Conservation (phyloP, 352 stramenopile species). For the Phytophthora capsici region DNA sequence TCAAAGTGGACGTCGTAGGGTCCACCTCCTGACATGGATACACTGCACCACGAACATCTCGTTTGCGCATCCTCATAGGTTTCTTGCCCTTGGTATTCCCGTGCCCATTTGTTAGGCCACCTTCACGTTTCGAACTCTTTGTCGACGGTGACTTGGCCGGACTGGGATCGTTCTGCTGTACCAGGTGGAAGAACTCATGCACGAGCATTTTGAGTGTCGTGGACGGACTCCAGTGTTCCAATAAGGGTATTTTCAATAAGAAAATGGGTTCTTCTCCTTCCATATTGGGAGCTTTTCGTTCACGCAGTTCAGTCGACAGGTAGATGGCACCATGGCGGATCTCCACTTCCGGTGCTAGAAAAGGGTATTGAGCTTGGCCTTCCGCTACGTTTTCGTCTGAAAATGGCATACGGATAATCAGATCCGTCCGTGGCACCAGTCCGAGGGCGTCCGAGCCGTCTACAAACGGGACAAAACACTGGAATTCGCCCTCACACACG, state of each 20-base stretch:
- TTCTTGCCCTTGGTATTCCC: conserved; percentile 17
- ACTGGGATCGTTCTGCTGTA: conserved; percentile 61
- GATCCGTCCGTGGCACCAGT: conserved; percentile 62
- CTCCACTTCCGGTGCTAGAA: conserved; percentile 56
- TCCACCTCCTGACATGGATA: conserved; percentile 81
- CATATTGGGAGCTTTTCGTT: conserved; percentile 10
- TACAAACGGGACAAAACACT: conserved; percentile 80
- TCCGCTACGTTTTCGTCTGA: conserved; percentile 24
- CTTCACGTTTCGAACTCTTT: conserved; percentile 6
- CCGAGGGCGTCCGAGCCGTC: conserved; percentile 71
- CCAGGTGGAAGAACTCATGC: conserved; percentile 64
- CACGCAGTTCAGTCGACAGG: conserved; percentile 57
- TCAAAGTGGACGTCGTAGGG: conserved; percentile 56
- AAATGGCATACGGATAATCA: conserved; percentile 72
- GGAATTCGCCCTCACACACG: conserved; percentile 61
- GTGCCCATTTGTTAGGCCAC: conserved; percentile 1
- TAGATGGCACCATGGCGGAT: conserved; percentile 59
- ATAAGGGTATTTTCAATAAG: conserved; percentile 53
- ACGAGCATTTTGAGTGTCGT: conserved; percentile 78
- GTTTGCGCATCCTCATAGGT: conserved; percentile 69
- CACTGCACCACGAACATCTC: conserved; percentile 70
- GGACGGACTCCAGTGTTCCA: conserved; percentile 79
- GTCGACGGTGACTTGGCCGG: conserved; percentile 29
- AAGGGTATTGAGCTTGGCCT: conserved; percentile 65
- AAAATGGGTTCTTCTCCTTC: conserved; percentile 38